Evolutionary conservation across 2,329 filamentous ascomycete species (phyloP).

Genomic region (Epichloe festucae): DNA sequence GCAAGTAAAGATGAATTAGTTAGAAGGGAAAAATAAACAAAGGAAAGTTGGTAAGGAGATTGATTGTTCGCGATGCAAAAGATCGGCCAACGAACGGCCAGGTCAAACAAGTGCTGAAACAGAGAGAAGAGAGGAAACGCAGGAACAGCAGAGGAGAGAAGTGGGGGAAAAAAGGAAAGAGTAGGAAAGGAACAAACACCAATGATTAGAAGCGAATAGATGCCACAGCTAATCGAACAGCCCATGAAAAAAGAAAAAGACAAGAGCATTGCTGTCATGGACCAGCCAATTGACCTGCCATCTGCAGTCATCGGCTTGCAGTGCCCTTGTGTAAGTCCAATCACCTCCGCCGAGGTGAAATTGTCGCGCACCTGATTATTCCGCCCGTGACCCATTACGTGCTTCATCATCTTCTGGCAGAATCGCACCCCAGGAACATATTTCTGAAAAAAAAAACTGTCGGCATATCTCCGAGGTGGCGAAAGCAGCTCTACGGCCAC

Average conservation of each 20-base stretch:
- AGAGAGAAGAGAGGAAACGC: background rate
- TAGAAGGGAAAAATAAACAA: background rate
- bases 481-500: constrained; percentile 14
- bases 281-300: constrained; percentile 35
- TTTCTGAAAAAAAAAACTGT: constrained; percentile 8
- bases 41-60: background rate
- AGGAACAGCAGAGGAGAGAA: background rate
- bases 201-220: background rate
- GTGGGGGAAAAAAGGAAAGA: background rate
- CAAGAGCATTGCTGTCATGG: constrained; percentile 28
- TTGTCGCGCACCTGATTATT: constrained; percentile 12
- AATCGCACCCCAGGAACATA: constrained; percentile 12
- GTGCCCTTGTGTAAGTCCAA: constrained; percentile 17
- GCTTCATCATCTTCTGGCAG: constrained; percentile 12
- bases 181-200: background rate
- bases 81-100: background rate
- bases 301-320: constrained; percentile 33
- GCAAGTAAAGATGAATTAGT: constrained; percentile 6
- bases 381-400: constrained; percentile 14
- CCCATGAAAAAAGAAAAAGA: background rate
- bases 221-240: background rate
- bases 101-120: background rate
- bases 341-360: constrained; percentile 13
- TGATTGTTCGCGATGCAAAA: background rate
- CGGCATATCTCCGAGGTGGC: constrained; percentile 7